A percentile compares a stretch with the other conserved stretches of the same genome.
Conservation (phyloP, 306 rosid species). For the Trifolium subterraneum region DNA sequence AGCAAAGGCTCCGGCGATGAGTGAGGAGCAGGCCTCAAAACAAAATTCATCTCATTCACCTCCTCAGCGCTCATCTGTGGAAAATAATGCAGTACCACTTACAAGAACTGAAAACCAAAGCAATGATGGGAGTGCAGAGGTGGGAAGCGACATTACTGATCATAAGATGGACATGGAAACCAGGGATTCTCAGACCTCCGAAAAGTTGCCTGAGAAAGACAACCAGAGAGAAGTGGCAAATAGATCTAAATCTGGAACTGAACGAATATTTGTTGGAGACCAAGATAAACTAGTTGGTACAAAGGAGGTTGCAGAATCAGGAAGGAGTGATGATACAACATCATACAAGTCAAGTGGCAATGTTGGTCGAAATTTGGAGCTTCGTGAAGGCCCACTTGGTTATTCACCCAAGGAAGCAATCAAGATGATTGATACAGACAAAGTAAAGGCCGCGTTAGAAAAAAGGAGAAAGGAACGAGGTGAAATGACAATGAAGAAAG, state of each 20-base stretch:
- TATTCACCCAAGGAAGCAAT: conserved; percentile 83
- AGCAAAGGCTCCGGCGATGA: conserved; percentile 57
- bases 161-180: conserved; percentile 66
- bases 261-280: conserved; percentile 52
- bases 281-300: conserved; percentile 56
- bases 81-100: conserved; percentile 43
- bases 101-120: conserved; percentile 60
- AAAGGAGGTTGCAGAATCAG: conserved; percentile 63
- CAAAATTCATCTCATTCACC: conserved; percentile 41
- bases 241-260: conserved; percentile 43
- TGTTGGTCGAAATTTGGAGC: conserved; percentile 43
- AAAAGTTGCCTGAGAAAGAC: conserved; percentile 51
- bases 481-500: conserved; percentile 68
- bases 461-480: conserved; percentile 75
- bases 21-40: conserved; percentile 67
- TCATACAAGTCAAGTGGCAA: conserved; percentile 23
- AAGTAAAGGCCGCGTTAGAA: conserved; percentile 86
- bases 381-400: conserved; percentile 51
- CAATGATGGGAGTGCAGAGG: conserved; percentile 73
- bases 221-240: conserved; percentile 40
- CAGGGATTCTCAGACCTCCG: conserved; percentile 58
- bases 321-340: conserved; percentile 40
- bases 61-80: conserved; percentile 40
- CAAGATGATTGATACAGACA: conserved; percentile 80
- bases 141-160: conserved; percentile 60